Evolutionary conservation across 805 yeast genomes (phyloP), one percentile per base, ranked within the genome.

Genomic region (Nakazawaea ishiwadae): DNA sequence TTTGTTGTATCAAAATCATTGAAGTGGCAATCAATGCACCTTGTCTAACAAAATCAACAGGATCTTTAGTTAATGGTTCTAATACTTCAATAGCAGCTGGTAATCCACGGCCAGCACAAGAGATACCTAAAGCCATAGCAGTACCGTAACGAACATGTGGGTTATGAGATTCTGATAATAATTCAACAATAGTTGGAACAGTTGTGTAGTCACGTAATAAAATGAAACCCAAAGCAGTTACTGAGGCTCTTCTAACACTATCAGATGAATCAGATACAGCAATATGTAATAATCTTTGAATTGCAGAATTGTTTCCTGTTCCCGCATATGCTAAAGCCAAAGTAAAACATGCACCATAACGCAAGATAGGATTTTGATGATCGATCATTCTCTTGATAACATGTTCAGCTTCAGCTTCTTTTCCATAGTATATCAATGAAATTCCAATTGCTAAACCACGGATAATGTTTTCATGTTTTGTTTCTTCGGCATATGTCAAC

Each of bases 81-180:
- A 93, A 74, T 14, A 93, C 89, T 45, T 89, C 96, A 48, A 93
- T 75, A 0, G 99, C 98, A 30, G 91, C 81, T 44, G 81, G 79
- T 42, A 85, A 68, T 3, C 90, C 93, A 58, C 93, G 82, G 36
- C 99, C 99, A 18, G 97, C 96, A 71, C 98, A 90, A 3, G 98
- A 80, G 48, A 93, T 86, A 65, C 97, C 99, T 48, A 93, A 74
- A 0, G 99, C 99, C 79, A 93, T 71, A 2, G 98, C 96, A 24
- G 97, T 86, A 68, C 99, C 99, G 59, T 93, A 93, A 62, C 99
- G 85, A 28, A 93, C 98, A 59, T 93, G 97, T 11, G 99, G 96
- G 60, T 93, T 93, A 62, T 93, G 97, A 1, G 96, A 86, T 62
- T 89, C 96, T 0, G 96, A 79, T 51, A 93, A 73, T 44, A 93